Evolutionary conservation across 1,139 yeast species (phyloP).

Genomic region (Suhomyces chickasaworum): DNA sequence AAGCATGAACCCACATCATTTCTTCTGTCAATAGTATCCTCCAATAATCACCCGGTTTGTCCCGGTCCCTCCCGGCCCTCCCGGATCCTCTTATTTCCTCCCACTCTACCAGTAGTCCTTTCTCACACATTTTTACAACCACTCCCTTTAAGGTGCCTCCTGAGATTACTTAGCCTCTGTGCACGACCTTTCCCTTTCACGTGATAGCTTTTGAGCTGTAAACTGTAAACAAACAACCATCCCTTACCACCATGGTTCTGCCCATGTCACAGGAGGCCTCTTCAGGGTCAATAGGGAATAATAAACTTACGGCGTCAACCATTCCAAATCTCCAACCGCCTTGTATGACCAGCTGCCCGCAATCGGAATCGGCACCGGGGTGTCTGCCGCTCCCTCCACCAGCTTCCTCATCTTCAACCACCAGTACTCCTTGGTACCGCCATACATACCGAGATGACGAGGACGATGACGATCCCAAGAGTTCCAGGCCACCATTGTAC

Average conservation of each 20-base stretch:
- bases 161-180: too few species aligned
- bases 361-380: neutral
- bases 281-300: slow-evolving; percentile 8
- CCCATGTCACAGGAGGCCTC: slow-evolving; percentile 6
- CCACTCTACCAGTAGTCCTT: too few species aligned
- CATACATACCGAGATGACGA: slow-evolving; percentile 19
- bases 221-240: slow-evolving; percentile 9
- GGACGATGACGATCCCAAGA: slow-evolving; percentile 20
- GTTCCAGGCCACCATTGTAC: slow-evolving; percentile 18
- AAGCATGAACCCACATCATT: too few species aligned
- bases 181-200: slow-evolving; percentile 1
- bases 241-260: slow-evolving; percentile 9
- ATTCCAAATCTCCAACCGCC: slow-evolving; percentile 21
- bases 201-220: slow-evolving; percentile 1
- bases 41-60: too few species aligned
- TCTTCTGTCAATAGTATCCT: too few species aligned
- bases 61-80: too few species aligned
- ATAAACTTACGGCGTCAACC: slow-evolving; percentile 13
- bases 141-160: too few species aligned
- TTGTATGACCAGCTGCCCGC: slow-evolving; percentile 3
- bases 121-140: too few species aligned
- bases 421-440: slow-evolving; percentile 17
- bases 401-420: slow-evolving; percentile 9
- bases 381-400: slow-evolving; percentile 11
- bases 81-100: too few species aligned